Conservation (phyloP, 2,329 filamentous ascomycete species). For the Akanthomyces dipterigenus region DNA sequence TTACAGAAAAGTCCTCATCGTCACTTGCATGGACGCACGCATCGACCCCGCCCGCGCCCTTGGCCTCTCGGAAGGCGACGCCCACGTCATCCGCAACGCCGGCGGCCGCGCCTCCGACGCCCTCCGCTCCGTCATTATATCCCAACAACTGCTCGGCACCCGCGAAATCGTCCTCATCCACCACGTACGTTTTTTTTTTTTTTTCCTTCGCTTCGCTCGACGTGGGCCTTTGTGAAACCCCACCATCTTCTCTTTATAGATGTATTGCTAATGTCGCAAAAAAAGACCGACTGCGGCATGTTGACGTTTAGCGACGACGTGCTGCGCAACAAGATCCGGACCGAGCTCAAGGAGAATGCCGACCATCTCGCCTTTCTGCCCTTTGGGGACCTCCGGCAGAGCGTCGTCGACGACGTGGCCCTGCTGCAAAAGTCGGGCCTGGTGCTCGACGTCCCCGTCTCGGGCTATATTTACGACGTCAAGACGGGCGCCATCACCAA, state of each 20-base stretch:
- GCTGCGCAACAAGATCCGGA: slow-evolving; percentile 47
- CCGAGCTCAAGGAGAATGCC: slow-evolving; percentile 50
- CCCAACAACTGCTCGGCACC: slow-evolving; percentile 71
- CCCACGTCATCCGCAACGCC: slow-evolving; percentile 72
- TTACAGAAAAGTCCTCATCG: slow-evolving; percentile 29
- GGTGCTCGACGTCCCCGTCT: slow-evolving; percentile 56
- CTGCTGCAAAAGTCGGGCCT: slow-evolving; percentile 54
- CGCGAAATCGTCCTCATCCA: slow-evolving; percentile 68
- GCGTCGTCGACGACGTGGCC: slow-evolving; percentile 59
- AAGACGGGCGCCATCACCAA: slow-evolving; percentile 53
- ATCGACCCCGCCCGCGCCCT: slow-evolving; percentile 62
- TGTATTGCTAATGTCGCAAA: no score
- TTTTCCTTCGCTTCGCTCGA: not conserved
- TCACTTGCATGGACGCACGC: slow-evolving; percentile 80
- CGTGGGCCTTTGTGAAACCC: not conserved
- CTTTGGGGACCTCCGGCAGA: slow-evolving; percentile 57
- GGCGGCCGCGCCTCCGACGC: slow-evolving; percentile 62
- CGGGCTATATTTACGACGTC: slow-evolving; percentile 73
- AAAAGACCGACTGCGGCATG: slow-evolving; percentile 50
- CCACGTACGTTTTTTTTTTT: slow-evolving; percentile 38
- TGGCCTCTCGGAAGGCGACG: slow-evolving; percentile 66
- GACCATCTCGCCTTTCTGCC: slow-evolving; percentile 55
- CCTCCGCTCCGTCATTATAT: slow-evolving; percentile 69
- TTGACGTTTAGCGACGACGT: slow-evolving; percentile 58
- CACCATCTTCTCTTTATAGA: not conserved